Conservation (phyloP, 2,329 filamentous ascomycete genomes). For the Talaromyces verruculosus region DNA sequence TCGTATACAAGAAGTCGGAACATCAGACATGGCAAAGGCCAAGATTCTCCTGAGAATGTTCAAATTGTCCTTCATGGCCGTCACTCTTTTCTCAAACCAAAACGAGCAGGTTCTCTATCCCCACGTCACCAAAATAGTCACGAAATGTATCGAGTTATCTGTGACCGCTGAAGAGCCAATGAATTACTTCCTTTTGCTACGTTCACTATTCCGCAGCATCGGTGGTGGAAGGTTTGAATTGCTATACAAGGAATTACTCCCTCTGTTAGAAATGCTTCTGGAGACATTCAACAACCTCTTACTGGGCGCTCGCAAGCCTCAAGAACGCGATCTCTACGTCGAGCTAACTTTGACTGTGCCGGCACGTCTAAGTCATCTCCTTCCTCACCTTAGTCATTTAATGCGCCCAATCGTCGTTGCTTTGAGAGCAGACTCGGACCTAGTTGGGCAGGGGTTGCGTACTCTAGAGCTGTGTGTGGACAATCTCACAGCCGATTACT, state of each 20-base stretch:
- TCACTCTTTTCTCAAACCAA: conserved; percentile 89
- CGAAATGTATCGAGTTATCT: conserved; percentile 92
- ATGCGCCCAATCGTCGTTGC: conserved; percentile 98
- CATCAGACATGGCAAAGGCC: conserved; percentile 85
- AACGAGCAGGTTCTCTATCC: conserved; percentile 95
- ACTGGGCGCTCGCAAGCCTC: conserved; percentile 82
- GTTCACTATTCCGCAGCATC: conserved; percentile 93
- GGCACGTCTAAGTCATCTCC: conserved; percentile 85
- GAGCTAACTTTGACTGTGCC: conserved; percentile 96
- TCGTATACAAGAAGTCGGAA: conserved; percentile 90
- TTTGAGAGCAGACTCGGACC: conserved; percentile 82
- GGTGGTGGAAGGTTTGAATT: conserved; percentile 97
- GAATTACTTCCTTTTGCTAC: conserved; percentile 94
- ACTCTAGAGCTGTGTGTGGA: conserved; percentile 97
- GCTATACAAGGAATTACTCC: conserved; percentile 95
- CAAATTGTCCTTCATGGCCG: conserved; percentile 98
- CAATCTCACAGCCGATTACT: conserved; percentile 94
- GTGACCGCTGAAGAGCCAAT: conserved; percentile 95
- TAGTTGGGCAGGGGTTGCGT: conserved; percentile 89
- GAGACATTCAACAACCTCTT: conserved; percentile 96
- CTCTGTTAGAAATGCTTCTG: conserved; percentile 92
- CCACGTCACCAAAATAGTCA: conserved; percentile 95
- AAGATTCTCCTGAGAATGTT: conserved; percentile 91
- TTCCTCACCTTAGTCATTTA: conserved; percentile 92
- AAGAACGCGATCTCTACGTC: conserved; percentile 92